phyloP scores from a whole-genome alignment of 2,329 filamentous ascomycete genomes.

The Aspergillus pseudoterreus region DNA sequence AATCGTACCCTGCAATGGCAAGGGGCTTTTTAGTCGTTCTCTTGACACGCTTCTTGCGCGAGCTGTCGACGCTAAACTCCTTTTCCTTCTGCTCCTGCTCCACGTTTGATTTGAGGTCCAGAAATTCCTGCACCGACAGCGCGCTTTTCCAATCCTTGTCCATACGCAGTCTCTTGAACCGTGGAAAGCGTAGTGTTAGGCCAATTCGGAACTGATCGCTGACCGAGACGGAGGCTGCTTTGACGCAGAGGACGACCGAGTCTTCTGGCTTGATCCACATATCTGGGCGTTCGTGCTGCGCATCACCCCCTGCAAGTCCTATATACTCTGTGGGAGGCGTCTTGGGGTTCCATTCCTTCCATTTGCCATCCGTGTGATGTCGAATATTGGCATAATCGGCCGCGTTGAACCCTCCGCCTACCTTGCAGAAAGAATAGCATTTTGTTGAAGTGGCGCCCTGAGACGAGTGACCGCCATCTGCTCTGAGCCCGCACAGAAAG shows the following conservation, averaged over 20 bases:
- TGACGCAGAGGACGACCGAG: slow-evolving; percentile 82
- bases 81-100: slow-evolving; percentile 71
- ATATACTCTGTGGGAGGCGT: slow-evolving; percentile 75
- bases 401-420: slow-evolving; percentile 86
- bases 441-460: slow-evolving; percentile 61
- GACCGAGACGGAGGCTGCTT: slow-evolving; percentile 72
- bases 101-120: slow-evolving; percentile 63
- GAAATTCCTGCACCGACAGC: slow-evolving; percentile 73
- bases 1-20: slow-evolving; percentile 68
- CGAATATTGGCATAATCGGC: slow-evolving; percentile 80
- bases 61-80: slow-evolving; percentile 67
- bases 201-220: slow-evolving; percentile 76
- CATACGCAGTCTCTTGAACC: slow-evolving; percentile 75
- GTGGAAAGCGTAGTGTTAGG: slow-evolving; percentile 82
- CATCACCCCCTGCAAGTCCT: slow-evolving; percentile 73
- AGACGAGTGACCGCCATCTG: slow-evolving; percentile 64
- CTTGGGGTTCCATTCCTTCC: slow-evolving; percentile 77
- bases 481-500: slow-evolving; percentile 83
- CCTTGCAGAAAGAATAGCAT: slow-evolving; percentile 94
- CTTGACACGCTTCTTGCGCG: slow-evolving; percentile 60
- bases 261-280: slow-evolving; percentile 89
- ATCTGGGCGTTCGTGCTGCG: slow-evolving; percentile 76
- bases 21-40: slow-evolving; percentile 63
- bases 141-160: slow-evolving; percentile 83
- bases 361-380: slow-evolving; percentile 85